Conservation (phyloP, 1,139 yeast genomes). For the Saccharomyces hybrid region DNA sequence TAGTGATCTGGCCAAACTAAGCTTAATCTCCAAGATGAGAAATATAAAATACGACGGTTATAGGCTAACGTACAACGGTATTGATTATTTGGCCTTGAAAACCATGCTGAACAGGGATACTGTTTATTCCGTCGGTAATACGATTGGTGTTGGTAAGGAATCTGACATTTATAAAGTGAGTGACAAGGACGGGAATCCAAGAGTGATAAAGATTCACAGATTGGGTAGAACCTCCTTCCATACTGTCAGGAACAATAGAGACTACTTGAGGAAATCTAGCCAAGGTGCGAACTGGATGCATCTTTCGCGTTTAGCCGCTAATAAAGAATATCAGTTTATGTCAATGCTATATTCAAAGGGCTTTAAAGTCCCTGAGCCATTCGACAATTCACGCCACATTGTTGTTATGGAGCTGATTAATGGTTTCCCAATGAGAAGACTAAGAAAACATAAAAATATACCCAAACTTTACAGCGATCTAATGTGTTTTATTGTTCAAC, state of each 20-base stretch:
- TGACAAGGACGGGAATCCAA: conserved; percentile 54
- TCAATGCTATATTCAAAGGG: conserved; percentile 62
- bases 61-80: conserved; percentile 78
- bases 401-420: conserved; percentile 85
- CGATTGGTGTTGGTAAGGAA: conserved; percentile 95
- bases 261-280: conserved; percentile 60
- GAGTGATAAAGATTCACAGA: conserved; percentile 82
- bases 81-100: conserved; percentile 83
- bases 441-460: conserved; percentile 60
- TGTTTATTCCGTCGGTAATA: conserved; percentile 71
- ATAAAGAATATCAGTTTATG: conserved; percentile 87
- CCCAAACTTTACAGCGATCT: conserved; percentile 70
- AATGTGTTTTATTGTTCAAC: conserved; percentile 75
- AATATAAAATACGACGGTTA: conserved; percentile 92
- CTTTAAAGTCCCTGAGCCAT: conserved; percentile 81
- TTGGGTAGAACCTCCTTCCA: conserved; percentile 89
- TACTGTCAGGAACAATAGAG: conserved; percentile 88
- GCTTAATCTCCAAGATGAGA: conserved; percentile 65
- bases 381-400: conserved; percentile 84
- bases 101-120: conserved; percentile 69
- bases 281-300: conserved; percentile 78
- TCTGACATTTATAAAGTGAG: conserved; percentile 89
- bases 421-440: conserved; percentile 84
- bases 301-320: conserved; percentile 81
- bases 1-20: conserved; percentile 79